Base-by-base conservation (phyloP, 768 basidiomycete species). In the Tulasnella sp. region DNA sequence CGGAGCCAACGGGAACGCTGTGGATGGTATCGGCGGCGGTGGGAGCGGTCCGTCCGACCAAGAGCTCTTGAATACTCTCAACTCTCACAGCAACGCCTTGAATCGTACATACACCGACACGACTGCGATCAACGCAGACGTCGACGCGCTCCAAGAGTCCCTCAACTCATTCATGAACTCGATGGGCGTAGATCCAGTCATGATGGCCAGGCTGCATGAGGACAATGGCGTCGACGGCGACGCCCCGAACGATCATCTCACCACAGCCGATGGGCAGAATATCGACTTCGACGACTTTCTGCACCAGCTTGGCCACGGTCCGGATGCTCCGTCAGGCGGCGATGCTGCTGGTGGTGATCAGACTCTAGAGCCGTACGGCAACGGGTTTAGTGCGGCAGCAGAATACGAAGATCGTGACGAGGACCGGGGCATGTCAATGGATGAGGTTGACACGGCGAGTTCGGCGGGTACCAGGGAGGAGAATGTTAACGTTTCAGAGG, bases 151-250 rank as follows among this genome's bases (percentile, higher is more conserved):
- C 54, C 80, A 85, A 62, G 73, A 71, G 11, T 82, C 79, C 60
- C 81, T 93, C 44, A 78, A 87, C 60, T 78, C 79, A 4, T 73
- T 92, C 61, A 85, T 91, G 29, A 76, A 84, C 62, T 78, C 78
- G 49, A 76, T 90, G 48, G 85, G 85, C 5, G 68, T 86, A 49
- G 84, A 88, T 66, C 74, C 82, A 31, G 49, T 54, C 43, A 46
- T 49, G 4, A 53, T 59, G 42, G 25, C 49, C 21, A 22, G 30
- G 17, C 22, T 60, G 12, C 45, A 59, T 46, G 41, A 51, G 15
- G 45, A 48, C 44, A 46, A 31, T 24, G 29, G 25, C 34, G 31
- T 22, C 9, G 34, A 21, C 22, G 17, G 31, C 21, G 22, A 27
- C 17, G 4, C 42, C 2, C 54, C 43, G 41, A 27, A 29, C 15